Evolutionary conservation across 441 rosid genomes (phyloP), one percentile per base, ranked within the genome.

Genomic region (Eutrema salsugineum): DNA sequence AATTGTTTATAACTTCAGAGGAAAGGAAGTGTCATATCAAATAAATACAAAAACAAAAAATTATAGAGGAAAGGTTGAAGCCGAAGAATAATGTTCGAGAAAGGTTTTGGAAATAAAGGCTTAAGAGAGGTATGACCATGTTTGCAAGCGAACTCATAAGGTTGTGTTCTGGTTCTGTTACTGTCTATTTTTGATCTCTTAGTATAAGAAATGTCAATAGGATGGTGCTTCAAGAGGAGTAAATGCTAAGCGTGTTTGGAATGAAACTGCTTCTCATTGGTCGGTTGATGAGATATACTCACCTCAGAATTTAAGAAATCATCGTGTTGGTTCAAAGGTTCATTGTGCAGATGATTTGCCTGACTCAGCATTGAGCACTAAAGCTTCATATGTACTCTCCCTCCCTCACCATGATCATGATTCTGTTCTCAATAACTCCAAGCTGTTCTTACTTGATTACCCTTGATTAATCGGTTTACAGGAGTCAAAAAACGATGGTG

Each of bases 291-390:
- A 79, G 54, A 71, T 42, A 33, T 82, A 84, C 36, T 85, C 87
- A 35, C 85, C 89, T 27, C 91, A 65, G 70, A 85, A 1, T 19
- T 19, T 17, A 1, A 20, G 5, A 11, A 10, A 73, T 76, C 47
- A 73, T 76, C 47, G 43, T 68, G 63, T 60, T 59, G 66, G 66
- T 47, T 76, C 73, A 30, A 63, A 62, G 71, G 79, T 78, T 0
- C 58, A 44, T 43, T 75, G 60, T 40, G 84, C 77, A 32, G 78
- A 80, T 68, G 79, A 80, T 49, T 75, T 83, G 50, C 68, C 83
- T n/a, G 84, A 85, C 80, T 84, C 88, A 11, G 83, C 85, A 63
- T 56, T 82, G 15, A 87, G 83, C 79, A 82, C 81, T 2, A 59
- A 57, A 55, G 42, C 56, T 63, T 64, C 70, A 11, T 46, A 64